These are phyloP conservation scores for Peniophora sp. DNA, from an alignment of 1,284 basidiomycete species.

Conservation along the genomic window DNA sequence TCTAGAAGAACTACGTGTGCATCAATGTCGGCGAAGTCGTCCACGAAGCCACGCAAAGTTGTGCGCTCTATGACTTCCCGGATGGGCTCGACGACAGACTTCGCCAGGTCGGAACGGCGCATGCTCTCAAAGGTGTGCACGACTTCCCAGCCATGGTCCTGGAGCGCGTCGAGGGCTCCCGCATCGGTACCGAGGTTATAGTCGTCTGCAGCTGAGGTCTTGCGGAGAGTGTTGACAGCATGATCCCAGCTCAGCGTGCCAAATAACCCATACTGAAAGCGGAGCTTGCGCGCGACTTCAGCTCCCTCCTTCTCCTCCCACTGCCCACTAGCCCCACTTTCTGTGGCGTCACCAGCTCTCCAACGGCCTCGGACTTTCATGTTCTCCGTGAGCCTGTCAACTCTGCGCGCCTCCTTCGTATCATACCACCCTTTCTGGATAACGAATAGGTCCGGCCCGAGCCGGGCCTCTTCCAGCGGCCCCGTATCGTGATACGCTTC, in stretches of 20 bases:
- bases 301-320: neutral
- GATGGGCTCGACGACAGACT: constrained; percentile 27
- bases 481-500: constrained; percentile 16
- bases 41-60: constrained; percentile 24
- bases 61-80: constrained; percentile 22
- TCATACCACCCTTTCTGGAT: constrained; percentile 34
- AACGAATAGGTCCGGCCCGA: constrained; percentile 19
- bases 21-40: constrained; percentile 23
- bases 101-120: constrained; percentile 25
- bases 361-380: constrained; percentile 24
- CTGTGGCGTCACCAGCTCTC: constrained; percentile 7
- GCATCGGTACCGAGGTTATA: constrained; percentile 13
- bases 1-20: constrained; percentile 27
- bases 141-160: constrained; percentile 23
- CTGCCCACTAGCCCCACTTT: neutral
- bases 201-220: neutral
- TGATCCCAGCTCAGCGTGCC: neutral
- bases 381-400: constrained; percentile 25
- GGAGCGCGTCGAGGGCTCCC: constrained; percentile 20
- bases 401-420: constrained; percentile 21
- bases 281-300: neutral
- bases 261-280: neutral
- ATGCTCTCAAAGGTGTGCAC: constrained; percentile 26
- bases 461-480: neutral
- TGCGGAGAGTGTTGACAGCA: neutral